phyloP scores from a whole-genome alignment of 1,284 basidiomycete species.

The Boletus smithii region DNA sequence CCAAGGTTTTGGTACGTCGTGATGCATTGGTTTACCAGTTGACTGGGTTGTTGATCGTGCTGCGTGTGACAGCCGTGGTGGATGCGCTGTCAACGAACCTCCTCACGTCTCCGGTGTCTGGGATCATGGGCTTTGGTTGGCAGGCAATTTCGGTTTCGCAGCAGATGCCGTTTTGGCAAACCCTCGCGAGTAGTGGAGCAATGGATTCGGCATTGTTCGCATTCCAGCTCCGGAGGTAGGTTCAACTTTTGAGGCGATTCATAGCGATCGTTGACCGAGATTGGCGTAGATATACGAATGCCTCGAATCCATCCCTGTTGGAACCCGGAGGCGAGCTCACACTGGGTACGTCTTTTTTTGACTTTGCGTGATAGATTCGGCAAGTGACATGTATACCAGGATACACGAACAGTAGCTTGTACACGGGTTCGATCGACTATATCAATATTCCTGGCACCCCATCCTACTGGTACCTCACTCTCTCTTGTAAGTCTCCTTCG shows the following conservation, averaged over 20 bases:
- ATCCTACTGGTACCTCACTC: constrained; percentile 29
- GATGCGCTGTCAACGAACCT: constrained; percentile 10
- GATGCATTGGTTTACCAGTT: background rate
- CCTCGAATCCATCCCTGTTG: constrained; percentile 13
- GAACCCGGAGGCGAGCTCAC: constrained; percentile 33
- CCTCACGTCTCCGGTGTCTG: constrained; percentile 25
- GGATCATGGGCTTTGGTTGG: constrained; percentile 31
- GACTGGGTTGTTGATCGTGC: constrained; percentile 6
- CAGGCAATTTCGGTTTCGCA: constrained; percentile 25
- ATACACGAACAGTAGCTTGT: constrained; percentile 39
- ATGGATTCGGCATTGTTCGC: constrained; percentile 38
- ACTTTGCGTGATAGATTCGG: background rate
- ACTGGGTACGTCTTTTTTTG: constrained; percentile 22
- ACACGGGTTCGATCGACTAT: constrained; percentile 39
- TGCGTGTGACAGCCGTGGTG: constrained; percentile 22
- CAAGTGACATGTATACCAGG: constrained; percentile 26
- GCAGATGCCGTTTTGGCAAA: constrained; percentile 46
- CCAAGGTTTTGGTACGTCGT: constrained; percentile 41
- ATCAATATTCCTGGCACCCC: constrained; percentile 28
- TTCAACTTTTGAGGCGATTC: background rate
- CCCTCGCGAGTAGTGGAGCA: constrained; percentile 36
- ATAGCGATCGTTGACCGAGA: background rate
- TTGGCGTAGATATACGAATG: constrained; percentile 27
- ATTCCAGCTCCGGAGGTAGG: constrained; percentile 37
- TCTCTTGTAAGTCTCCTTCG: constrained; percentile 22